Evolutionary conservation across 805 yeast species (phyloP), one percentile per base, ranked within the genome.

Genomic region (Wickerhamiella sorbophila): DNA sequence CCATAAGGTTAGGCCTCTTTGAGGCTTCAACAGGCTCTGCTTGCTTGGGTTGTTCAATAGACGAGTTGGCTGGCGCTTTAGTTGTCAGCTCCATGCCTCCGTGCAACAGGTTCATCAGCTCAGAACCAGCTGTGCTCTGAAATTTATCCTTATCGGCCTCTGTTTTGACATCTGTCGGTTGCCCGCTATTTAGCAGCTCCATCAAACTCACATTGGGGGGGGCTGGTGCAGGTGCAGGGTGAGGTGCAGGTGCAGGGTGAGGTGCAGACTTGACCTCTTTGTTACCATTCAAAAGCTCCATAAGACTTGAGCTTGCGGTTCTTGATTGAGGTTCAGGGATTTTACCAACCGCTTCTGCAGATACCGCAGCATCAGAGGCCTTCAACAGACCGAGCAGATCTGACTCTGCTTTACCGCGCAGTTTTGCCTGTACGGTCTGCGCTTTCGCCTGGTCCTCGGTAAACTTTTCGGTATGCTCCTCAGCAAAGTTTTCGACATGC

Each of bases 201-300:
- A 34, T 34, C n/a, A 34, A 27, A 34, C 27, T 34, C n/a, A n/a
- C n/a, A n/a, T n/a, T n/a, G n/a, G n/a, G n/a, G 14, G 31, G 31
- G 31, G 9, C 12, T 26, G 31, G 12, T 26, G 31, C 12, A 26
- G 31, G 12, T 14, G 14, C 14, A 9, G 9, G 12, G 9, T 9
- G 31, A 14, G 31, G 9, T 26, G 14, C 31, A 26, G 31, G 14
- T 9, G 31, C 9, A 26, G 31, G 12, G 14, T 26, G 12, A 14
- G 12, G 31, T 9, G 31, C 12, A 9, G 14, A 9, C 12, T 9
- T 26, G 31, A 9, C 31, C 14, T 26, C 31, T 26, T 26, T 26
- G 9, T 9, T 26, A 26, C 31, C 31, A 26, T 9, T 9, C 26
- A 35, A 22, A 14, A 35, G 20, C 6, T 26, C 18, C 29, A 35